These are phyloP conservation scores for Ustilago vetiveriae DNA, from an alignment of 1,284 basidiomycete species.

Conservation along the genomic window DNA sequence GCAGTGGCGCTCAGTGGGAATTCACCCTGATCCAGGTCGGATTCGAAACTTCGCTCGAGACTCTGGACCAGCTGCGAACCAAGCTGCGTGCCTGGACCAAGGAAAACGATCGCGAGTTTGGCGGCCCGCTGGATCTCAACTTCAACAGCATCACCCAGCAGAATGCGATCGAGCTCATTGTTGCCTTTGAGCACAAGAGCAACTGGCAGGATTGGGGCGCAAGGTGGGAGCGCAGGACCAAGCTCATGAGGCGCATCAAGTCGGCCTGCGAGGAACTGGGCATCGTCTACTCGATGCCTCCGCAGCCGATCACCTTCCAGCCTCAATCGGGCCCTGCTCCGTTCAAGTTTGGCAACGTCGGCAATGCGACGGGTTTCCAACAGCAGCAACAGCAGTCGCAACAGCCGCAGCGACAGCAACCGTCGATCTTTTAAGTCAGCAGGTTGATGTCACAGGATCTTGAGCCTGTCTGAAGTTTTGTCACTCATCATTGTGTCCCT, in stretches of 20 bases:
- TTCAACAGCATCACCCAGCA: conserved; percentile 65
- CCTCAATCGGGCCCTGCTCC: conserved; percentile 43
- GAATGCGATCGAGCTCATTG: conserved; percentile 61
- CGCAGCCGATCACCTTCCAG: conserved; percentile 60
- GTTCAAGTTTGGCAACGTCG: conserved; percentile 37
- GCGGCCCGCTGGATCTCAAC: conserved; percentile 63
- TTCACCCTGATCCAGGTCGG: conserved; percentile 70
- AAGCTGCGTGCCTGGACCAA: conserved; percentile 75
- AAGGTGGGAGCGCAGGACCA: conserved; percentile 70
- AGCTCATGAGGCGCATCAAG: conserved; percentile 62
- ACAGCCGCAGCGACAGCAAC: not conserved
- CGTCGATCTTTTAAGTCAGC: no score
- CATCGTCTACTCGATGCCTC: conserved; percentile 55
- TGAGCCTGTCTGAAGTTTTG: no score
- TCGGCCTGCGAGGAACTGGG: conserved; percentile 49
- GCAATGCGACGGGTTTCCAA: not conserved
- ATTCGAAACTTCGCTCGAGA: conserved; percentile 66
- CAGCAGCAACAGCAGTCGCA: conserved; percentile 3
- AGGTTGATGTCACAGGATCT: no score
- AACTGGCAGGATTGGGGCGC: conserved; percentile 90
- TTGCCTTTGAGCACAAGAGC: conserved; percentile 80
- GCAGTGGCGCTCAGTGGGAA: conserved; percentile 75
- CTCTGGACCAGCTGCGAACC: conserved; percentile 75
- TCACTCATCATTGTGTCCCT: no score
- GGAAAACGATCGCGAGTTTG: conserved; percentile 74